Percentiles rank a stretch among this genome's conserved stretches.
phyloP scores from a whole-genome alignment of 2,329 filamentous ascomycete genomes.

The Phoma sp. region DNA sequence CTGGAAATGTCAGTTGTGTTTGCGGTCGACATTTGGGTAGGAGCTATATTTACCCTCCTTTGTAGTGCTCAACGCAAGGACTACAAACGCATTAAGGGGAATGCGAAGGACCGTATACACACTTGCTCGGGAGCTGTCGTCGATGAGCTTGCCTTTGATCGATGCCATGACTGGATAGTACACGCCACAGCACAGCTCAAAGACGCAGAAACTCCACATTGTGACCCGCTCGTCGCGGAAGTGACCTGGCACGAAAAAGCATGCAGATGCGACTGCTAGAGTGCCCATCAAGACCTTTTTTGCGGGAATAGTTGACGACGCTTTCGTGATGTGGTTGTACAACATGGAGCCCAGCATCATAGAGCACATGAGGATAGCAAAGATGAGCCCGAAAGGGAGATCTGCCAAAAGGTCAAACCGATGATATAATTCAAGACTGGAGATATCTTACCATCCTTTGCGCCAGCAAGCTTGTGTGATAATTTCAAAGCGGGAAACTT shows the following conservation, averaged over 20 bases:
- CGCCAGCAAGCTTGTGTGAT: constrained; percentile 35
- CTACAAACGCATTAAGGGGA: constrained; percentile 58
- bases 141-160: constrained; percentile 61
- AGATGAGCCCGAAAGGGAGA: constrained; percentile 59
- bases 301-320: constrained; percentile 25
- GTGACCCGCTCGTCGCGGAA: constrained; percentile 54
- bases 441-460: constrained; percentile 31
- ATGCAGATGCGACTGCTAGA: constrained; percentile 34
- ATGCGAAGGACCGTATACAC: constrained; percentile 65
- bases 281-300: constrained; percentile 39
- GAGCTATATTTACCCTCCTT: constrained; percentile 34
- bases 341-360: constrained; percentile 65
- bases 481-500: constrained; percentile 62
- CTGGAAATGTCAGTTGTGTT: constrained; percentile 22
- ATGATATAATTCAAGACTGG: no score
- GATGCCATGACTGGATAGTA: constrained; percentile 64
- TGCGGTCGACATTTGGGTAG: neutral
- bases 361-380: constrained; percentile 64
- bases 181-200: constrained; percentile 63
- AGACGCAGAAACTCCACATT: constrained; percentile 64
- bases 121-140: constrained; percentile 60
- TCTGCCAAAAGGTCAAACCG: constrained; percentile 24
- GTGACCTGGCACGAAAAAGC: constrained; percentile 46
- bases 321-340: constrained; percentile 52
- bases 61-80: constrained; percentile 41